phyloP scores from a whole-genome alignment of 495 filamentous ascomycete species.

The Hyphodiscus hymeniophilus region DNA sequence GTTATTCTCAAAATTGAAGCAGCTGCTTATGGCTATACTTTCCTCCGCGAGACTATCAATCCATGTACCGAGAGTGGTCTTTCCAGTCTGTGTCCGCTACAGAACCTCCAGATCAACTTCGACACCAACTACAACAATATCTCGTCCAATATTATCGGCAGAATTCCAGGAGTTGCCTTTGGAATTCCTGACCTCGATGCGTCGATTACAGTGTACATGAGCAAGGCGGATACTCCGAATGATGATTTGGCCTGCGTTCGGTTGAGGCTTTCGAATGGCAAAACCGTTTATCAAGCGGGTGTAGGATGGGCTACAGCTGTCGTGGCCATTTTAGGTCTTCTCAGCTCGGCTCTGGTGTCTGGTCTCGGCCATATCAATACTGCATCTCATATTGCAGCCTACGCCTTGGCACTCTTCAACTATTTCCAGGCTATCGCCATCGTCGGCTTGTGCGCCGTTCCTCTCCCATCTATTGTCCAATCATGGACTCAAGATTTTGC shows the following conservation, averaged over 20 bases:
- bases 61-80: slow-evolving; percentile 63
- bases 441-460: slow-evolving; percentile 75
- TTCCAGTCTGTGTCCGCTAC: slow-evolving; percentile 87
- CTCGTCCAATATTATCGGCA: slow-evolving; percentile 40
- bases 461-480: slow-evolving; percentile 79
- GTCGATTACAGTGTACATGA: slow-evolving; percentile 71
- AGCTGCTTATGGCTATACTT: slow-evolving; percentile 78
- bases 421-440: slow-evolving; percentile 98
- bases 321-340: slow-evolving; percentile 73
- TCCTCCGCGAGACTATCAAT: slow-evolving; percentile 55
- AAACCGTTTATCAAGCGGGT: slow-evolving; percentile 82
- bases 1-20: slow-evolving; percentile 71
- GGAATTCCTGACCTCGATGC: slow-evolving; percentile 90
- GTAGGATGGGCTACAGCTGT: slow-evolving; percentile 87
- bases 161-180: slow-evolving; percentile 81
- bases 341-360: slow-evolving; percentile 74
- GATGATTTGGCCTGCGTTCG: slow-evolving; percentile 77
- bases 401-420: slow-evolving; percentile 83
- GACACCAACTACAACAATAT: slow-evolving; percentile 55
- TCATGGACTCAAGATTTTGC: slow-evolving; percentile 98
- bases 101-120: slow-evolving; percentile 69
- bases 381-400: slow-evolving; percentile 89
- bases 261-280: slow-evolving; percentile 81
- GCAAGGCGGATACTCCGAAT: slow-evolving; percentile 43
- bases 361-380: slow-evolving; percentile 91